These are phyloP conservation scores for Chlorella sorokiniana DNA, from an alignment of 139 green algal species.

Conservation along the genomic window DNA sequence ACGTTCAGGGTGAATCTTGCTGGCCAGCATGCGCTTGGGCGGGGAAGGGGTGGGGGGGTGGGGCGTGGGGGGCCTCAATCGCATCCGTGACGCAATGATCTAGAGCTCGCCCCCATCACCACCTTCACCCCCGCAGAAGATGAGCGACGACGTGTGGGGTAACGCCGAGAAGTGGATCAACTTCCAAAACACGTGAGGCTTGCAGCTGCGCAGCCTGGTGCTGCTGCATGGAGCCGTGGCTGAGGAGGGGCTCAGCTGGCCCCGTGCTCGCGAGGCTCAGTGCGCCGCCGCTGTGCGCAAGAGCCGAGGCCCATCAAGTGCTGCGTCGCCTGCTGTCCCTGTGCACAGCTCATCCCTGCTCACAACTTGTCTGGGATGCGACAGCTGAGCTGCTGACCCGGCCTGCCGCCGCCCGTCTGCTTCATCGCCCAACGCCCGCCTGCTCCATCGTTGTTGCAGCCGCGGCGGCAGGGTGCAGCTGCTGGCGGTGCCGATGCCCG, in stretches of 20 bases:
- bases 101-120: no score
- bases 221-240: background rate
- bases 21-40: background rate
- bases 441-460: background rate
- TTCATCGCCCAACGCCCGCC: no score
- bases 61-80: background rate
- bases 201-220: background rate
- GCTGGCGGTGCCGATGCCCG: conserved; percentile 73
- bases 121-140: conserved; percentile 21
- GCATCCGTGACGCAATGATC: background rate
- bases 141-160: conserved; percentile 77
- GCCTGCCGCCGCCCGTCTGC: no score
- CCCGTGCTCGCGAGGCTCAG: no score
- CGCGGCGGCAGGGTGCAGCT: conserved; percentile 88
- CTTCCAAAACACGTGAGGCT: conserved; percentile 71
- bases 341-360: no score
- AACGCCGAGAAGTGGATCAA: conserved; percentile 92
- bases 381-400: no score
- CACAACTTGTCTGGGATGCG: no score
- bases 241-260: background rate
- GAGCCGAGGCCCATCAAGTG: background rate
- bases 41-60: background rate
- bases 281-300: no score
- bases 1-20: background rate
- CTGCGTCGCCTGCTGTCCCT: no score